These are phyloP conservation scores for Geosmithia putterillii DNA, from an alignment of 2,329 filamentous ascomycete species.

Conservation along the genomic window DNA sequence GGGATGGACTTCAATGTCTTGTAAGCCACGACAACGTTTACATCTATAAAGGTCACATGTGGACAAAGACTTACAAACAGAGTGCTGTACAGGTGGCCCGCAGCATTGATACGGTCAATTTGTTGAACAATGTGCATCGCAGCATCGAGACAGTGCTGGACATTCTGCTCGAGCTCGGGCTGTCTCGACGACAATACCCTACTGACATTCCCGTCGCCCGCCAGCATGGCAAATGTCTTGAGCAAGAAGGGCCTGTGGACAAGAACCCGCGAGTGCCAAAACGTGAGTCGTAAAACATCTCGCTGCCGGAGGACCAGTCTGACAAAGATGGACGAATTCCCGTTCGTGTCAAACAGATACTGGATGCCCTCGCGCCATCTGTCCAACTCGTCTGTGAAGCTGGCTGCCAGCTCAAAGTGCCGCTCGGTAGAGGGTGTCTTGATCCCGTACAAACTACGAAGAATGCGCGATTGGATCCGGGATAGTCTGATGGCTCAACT, in stretches of 20 bases:
- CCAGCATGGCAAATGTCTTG: conserved; percentile 15
- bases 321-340: conserved; percentile 15
- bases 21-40: neutral
- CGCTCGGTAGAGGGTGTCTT: conserved; percentile 12
- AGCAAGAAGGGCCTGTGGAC: conserved; percentile 23
- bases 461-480: conserved; percentile 18
- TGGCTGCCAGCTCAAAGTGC: conserved; percentile 13
- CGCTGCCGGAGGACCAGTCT: conserved; percentile 27
- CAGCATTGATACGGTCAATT: conserved; percentile 23
- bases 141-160: conserved; percentile 19
- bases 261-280: conserved; percentile 28
- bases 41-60: neutral
- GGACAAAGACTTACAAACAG: conserved; percentile 18
- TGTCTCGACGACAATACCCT: no score
- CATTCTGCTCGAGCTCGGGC: neutral
- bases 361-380: conserved; percentile 19
- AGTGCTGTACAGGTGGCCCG: conserved; percentile 23
- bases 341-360: conserved; percentile 23
- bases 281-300: conserved; percentile 26
- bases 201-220: neutral
- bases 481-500: conserved; percentile 12
- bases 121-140: conserved; percentile 24
- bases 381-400: conserved; percentile 15
- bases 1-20: conserved; percentile 16
- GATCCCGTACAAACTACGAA: conserved; percentile 21